phyloP scores from a whole-genome alignment of 805 yeast genomes.

The Ogataea wickerhamii region DNA sequence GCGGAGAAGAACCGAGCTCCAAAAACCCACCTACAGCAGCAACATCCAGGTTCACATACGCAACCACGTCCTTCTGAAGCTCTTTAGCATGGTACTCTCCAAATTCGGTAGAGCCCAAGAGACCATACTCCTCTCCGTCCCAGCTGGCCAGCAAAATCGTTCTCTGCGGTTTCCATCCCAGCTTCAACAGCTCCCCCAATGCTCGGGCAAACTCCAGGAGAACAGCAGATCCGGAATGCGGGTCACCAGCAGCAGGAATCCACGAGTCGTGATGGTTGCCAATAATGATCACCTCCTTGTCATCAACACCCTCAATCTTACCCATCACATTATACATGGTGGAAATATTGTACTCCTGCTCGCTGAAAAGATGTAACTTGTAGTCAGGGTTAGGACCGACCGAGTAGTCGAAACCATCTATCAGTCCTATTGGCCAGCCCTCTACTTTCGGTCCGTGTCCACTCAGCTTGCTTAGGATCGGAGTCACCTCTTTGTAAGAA shows the following conservation, averaged over 20 bases:
- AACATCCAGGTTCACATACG: constrained; percentile 68
- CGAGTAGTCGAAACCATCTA: constrained; percentile 35
- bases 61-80: constrained; percentile 51
- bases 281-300: constrained; percentile 54
- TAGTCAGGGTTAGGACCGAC: constrained; percentile 36
- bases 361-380: constrained; percentile 52
- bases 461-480: constrained; percentile 55
- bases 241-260: constrained; percentile 78
- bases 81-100: constrained; percentile 55
- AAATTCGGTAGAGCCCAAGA: constrained; percentile 75
- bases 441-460: constrained; percentile 50
- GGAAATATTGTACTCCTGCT: constrained; percentile 58
- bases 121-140: constrained; percentile 79
- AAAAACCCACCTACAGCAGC: constrained; percentile 56
- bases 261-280: constrained; percentile 84
- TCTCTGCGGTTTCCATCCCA: constrained; percentile 72
- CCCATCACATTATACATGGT: constrained; percentile 66
- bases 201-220: constrained; percentile 62
- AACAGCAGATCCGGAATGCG: constrained; percentile 69
- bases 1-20: constrained; percentile 54
- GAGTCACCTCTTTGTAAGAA: constrained; percentile 57
- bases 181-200: constrained; percentile 44
- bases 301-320: constrained; percentile 50
- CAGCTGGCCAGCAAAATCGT: constrained; percentile 69
- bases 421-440: constrained; percentile 27